These are phyloP conservation scores for Sordariomycetes sp. DNA, from an alignment of 2,329 filamentous ascomycete genomes.

Conservation along the genomic window DNA sequence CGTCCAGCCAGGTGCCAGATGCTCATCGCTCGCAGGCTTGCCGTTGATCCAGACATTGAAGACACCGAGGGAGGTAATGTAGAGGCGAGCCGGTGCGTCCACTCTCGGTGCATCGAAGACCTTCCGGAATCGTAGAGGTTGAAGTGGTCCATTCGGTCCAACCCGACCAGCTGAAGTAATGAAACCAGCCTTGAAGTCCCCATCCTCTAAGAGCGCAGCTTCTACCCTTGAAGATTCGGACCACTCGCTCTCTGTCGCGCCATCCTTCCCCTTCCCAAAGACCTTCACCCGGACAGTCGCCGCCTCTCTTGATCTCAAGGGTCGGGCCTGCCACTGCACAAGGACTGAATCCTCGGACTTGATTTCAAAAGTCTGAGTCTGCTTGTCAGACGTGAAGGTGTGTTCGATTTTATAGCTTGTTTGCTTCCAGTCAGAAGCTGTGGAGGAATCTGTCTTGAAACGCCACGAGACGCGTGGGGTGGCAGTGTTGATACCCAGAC, in stretches of 20 bases:
- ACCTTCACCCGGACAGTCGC: slow-evolving; percentile 17
- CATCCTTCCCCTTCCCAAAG: slow-evolving; percentile 7
- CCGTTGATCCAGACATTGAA: slow-evolving; percentile 19
- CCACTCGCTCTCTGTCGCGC: background rate
- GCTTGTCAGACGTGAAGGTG: background rate
- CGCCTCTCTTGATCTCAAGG: slow-evolving; percentile 15
- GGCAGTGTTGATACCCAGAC: slow-evolving; percentile 7
- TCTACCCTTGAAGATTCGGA: background rate
- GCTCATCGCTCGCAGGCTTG: slow-evolving; percentile 23
- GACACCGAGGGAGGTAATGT: slow-evolving; percentile 1
- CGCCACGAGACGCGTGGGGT: slow-evolving; percentile 10
- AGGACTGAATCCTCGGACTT: slow-evolving; percentile 5
- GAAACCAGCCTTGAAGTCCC: background rate
- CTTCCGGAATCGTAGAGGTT: slow-evolving; percentile 2
- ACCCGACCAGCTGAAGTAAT: background rate
- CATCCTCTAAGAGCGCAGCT: background rate
- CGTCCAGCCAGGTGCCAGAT: slow-evolving; percentile 42
- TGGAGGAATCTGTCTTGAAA: slow-evolving; percentile 1
- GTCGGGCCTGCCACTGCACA: slow-evolving; percentile 7
- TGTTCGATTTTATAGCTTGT: slow-evolving; percentile 10
- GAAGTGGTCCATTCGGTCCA: background rate
- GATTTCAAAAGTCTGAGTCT: slow-evolving; percentile 1
- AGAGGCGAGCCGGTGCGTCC: background rate
- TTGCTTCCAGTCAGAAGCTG: slow-evolving; percentile 7
- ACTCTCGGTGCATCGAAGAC: background rate